Evolutionary conservation across 257 asterid species (phyloP).

Genomic region (Solanum gracilifrons): DNA sequence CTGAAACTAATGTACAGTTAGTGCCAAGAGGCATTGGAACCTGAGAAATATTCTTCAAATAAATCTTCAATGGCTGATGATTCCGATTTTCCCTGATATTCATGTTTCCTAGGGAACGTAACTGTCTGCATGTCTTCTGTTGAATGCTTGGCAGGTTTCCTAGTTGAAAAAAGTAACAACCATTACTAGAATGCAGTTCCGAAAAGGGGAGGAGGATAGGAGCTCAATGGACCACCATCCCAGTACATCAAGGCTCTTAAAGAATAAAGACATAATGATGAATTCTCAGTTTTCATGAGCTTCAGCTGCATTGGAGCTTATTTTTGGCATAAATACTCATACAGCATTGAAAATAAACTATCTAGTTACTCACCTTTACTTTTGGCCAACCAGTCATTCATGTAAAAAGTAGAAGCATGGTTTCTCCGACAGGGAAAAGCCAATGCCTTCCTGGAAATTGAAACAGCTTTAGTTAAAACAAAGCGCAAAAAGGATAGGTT

Average conservation of each 20-base stretch:
- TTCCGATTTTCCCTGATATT: conserved; percentile 14
- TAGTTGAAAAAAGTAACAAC: conserved; percentile 16
- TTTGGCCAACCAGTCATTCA: conserved; percentile 12
- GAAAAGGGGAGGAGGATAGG: not conserved
- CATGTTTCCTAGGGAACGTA: conserved; percentile 14
- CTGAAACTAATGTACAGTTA: not conserved
- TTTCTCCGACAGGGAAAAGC: conserved; percentile 21
- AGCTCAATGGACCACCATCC: not conserved
- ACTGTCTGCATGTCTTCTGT: conserved; percentile 22
- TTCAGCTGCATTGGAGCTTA: not conserved
- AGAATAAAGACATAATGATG: not conserved
- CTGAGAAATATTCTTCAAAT: conserved; percentile 26
- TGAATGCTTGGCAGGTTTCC: conserved; percentile 34
- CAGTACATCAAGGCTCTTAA: not conserved
- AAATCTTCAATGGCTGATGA: conserved; percentile 16
- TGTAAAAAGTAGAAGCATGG: conserved; percentile 22
- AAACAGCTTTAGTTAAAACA: not conserved
- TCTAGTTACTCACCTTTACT: conserved; percentile 37
- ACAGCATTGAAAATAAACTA: not conserved
- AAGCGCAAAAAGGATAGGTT: not conserved
- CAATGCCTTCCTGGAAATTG: conserved; percentile 30
- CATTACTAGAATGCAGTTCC: not conserved
- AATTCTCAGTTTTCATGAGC: not conserved
- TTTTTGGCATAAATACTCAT: not conserved
- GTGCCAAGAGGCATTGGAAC: conserved; percentile 15